Evolutionary conservation across 768 basidiomycete species (phyloP).

Genomic region (Pulveroboletus sp.): DNA sequence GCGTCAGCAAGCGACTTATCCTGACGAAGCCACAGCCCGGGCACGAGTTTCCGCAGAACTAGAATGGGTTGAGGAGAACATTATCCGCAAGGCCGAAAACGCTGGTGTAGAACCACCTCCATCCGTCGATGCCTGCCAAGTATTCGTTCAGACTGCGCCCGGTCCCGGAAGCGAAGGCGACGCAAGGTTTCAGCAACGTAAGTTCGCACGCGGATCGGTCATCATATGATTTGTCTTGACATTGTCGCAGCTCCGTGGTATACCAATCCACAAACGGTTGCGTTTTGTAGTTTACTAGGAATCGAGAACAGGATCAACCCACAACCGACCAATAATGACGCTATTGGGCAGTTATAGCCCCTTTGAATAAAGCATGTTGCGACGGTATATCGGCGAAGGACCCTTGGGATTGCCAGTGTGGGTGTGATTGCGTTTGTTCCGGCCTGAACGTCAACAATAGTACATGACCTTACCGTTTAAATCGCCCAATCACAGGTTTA

Average conservation of each 20-base stretch:
- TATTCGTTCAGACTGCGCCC: slow-evolving; percentile 65
- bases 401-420: too few species aligned
- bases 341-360: not conserved
- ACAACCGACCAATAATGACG: not conserved
- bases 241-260: slow-evolving; percentile 60
- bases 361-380: not conserved
- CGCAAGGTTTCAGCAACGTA: slow-evolving; percentile 38
- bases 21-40: slow-evolving; percentile 47
- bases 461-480: too few species aligned
- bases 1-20: slow-evolving; percentile 51
- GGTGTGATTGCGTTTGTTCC: too few species aligned
- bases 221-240: not conserved
- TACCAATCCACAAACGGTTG: slow-evolving; percentile 85
- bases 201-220: slow-evolving; percentile 20
- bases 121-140: slow-evolving; percentile 54
- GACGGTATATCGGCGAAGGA: too few species aligned
- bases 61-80: slow-evolving; percentile 63
- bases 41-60: slow-evolving; percentile 55
- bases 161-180: slow-evolving; percentile 41
- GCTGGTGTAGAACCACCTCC: slow-evolving; percentile 3
- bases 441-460: too few species aligned
- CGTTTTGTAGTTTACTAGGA: slow-evolving; percentile 76
- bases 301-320: slow-evolving; percentile 69
- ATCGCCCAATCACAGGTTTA: too few species aligned
- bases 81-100: slow-evolving; percentile 29